These are phyloP conservation scores for Xylaria polymorpha DNA, from an alignment of 2,329 filamentous ascomycete genomes.

Conservation along the genomic window DNA sequence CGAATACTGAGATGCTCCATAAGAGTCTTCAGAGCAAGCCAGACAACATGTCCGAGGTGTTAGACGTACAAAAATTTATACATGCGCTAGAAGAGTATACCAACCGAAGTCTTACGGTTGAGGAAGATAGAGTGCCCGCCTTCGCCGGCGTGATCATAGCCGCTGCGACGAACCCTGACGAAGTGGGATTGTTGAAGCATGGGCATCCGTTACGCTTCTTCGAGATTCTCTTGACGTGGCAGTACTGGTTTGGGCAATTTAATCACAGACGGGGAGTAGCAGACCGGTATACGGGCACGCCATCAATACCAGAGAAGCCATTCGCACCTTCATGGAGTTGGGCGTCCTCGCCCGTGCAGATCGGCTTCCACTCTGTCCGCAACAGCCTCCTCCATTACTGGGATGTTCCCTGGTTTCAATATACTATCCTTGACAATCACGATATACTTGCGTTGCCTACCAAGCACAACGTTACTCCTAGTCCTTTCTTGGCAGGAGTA, in stretches of 20 bases:
- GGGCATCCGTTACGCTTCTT: slow-evolving; percentile 26
- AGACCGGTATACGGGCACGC: neutral
- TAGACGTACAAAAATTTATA: neutral
- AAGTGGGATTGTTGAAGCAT: slow-evolving; percentile 8
- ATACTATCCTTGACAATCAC: slow-evolving; percentile 8
- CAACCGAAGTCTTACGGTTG: neutral
- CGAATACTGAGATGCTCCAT: neutral
- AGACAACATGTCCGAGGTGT: neutral
- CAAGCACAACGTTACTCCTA: neutral
- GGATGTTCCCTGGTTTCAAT: slow-evolving; percentile 8
- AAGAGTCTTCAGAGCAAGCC: neutral
- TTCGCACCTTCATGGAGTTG: slow-evolving; percentile 28
- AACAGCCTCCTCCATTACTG: neutral
- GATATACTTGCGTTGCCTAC: slow-evolving; percentile 27
- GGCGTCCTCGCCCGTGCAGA: slow-evolving; percentile 8
- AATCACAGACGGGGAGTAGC: neutral
- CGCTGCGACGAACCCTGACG: neutral
- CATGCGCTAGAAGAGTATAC: slow-evolving; percentile 13
- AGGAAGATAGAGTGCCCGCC: slow-evolving; percentile 22
- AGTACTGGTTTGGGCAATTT: neutral
- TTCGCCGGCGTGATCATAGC: slow-evolving; percentile 14
- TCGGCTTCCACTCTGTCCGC: neutral
- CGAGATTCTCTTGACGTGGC: slow-evolving; percentile 22
- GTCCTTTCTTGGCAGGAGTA: neutral
- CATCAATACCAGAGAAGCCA: neutral